Evolutionary conservation across 805 yeast species (phyloP).

Genomic region (Blastobotrys americana): DNA sequence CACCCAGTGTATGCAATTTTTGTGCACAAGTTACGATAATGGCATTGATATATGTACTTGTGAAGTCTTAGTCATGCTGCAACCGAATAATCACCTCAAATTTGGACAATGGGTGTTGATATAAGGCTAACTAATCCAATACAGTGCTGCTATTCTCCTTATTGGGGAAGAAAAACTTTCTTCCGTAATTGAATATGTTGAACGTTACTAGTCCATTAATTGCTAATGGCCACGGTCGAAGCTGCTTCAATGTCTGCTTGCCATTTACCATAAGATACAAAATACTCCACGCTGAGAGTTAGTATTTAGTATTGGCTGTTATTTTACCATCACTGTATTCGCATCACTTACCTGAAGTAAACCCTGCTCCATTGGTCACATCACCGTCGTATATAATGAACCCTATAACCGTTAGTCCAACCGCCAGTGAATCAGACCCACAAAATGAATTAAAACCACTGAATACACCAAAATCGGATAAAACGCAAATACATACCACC

Average conservation of each 20-base stretch:
- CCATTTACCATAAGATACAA: slow-evolving; percentile 70
- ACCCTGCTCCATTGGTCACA: slow-evolving; percentile 70
- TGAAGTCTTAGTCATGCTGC: no score
- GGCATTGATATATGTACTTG: no score
- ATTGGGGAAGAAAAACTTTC: slow-evolving; percentile 49
- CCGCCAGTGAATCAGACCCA: no score
- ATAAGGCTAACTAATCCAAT: no score
- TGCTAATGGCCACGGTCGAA: slow-evolving; percentile 50
- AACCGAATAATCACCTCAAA: no score
- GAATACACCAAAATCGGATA: no score
- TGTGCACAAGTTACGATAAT: no score
- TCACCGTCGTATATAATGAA: slow-evolving; percentile 70
- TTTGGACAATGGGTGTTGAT: no score
- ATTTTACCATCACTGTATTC: no score
- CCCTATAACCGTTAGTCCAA: slow-evolving; percentile 17
- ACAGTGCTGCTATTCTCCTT: no score
- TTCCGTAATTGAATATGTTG: slow-evolving; percentile 63
- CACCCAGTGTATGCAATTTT: no score
- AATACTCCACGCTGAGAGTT: slow-evolving; percentile 64
- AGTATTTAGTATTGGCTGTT: not conserved
- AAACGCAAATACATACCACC: slow-evolving; percentile 20
- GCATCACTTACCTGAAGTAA: slow-evolving; percentile 32
- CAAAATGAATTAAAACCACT: no score
- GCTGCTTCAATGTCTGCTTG: slow-evolving; percentile 32
- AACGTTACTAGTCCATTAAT: slow-evolving; percentile 52